A percentile compares a stretch with the other conserved stretches of the same genome.
Conservation (phyloP, 2,329 filamentous ascomycete genomes). For the Trichoderma lentiforme region DNA sequence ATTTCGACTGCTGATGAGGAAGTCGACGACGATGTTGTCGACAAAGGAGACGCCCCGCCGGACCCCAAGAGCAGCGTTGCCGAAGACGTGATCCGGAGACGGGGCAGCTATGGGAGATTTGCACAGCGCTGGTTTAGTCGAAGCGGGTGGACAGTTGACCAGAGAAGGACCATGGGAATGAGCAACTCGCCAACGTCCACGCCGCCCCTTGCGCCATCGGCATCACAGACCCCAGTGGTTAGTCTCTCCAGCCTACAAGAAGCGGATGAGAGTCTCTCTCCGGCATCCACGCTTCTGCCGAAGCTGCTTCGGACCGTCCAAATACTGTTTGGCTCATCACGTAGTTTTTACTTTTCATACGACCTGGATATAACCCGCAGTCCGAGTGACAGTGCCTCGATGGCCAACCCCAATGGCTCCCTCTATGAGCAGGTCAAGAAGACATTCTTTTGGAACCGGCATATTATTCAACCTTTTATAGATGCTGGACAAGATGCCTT, state of each 20-base stretch:
- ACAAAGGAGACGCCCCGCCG: slow-evolving; percentile 42
- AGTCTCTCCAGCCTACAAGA: slow-evolving; percentile 43
- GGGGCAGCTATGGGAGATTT: slow-evolving; percentile 83
- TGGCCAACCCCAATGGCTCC: slow-evolving; percentile 40
- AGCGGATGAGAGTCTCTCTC: slow-evolving; percentile 20
- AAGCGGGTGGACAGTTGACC: slow-evolving; percentile 73
- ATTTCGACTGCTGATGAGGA: slow-evolving; percentile 34
- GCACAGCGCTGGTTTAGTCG: slow-evolving; percentile 88
- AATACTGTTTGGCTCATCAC: slow-evolving; percentile 75
- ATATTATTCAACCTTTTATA: slow-evolving; percentile 71
- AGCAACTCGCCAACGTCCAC: slow-evolving; percentile 40
- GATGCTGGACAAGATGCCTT: slow-evolving; percentile 68
- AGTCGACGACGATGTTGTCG: slow-evolving; percentile 36
- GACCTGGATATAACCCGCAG: slow-evolving; percentile 85
- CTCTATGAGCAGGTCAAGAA: slow-evolving; percentile 71
- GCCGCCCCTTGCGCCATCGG: slow-evolving; percentile 21
- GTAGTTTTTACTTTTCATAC: slow-evolving; percentile 93
- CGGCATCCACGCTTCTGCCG: slow-evolving; percentile 60
- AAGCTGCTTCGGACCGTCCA: slow-evolving; percentile 81
- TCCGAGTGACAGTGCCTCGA: slow-evolving; percentile 36
- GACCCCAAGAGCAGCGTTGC: slow-evolving; percentile 63
- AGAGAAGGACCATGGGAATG: slow-evolving; percentile 66
- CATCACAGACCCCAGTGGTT: slow-evolving; percentile 20
- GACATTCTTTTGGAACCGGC: slow-evolving; percentile 86
- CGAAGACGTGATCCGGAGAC: slow-evolving; percentile 81